phyloP scores from a whole-genome alignment of 2,329 filamentous ascomycete genomes.

The Microascus cirrosus region DNA sequence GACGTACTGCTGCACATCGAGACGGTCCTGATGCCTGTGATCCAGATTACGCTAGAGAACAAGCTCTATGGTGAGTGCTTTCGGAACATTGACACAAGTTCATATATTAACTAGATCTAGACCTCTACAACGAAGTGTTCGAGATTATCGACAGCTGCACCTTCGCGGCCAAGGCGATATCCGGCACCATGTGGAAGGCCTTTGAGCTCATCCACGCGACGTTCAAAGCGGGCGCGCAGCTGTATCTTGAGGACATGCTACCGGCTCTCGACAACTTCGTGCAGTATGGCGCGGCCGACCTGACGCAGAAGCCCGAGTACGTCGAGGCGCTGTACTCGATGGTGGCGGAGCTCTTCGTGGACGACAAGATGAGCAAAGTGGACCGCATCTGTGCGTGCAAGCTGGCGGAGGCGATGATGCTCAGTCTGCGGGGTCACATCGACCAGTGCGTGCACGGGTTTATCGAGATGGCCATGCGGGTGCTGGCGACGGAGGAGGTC shows the following conservation, averaged over 20 bases:
- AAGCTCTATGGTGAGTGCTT: conserved; percentile 68
- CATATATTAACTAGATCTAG: conserved; percentile 26
- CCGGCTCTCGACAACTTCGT: conserved; percentile 97
- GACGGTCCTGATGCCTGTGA: conserved; percentile 92
- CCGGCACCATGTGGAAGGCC: conserved; percentile 94
- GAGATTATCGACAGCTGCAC: conserved; percentile 99
- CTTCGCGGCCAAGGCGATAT: conserved; percentile 92
- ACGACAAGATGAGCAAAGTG: conserved; percentile 84
- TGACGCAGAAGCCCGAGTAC: conserved; percentile 77
- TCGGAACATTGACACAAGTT: neutral
- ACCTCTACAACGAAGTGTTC: conserved; percentile 96
- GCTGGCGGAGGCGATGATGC: conserved; percentile 92
- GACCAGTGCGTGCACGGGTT: conserved; percentile 85
- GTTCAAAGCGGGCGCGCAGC: conserved; percentile 92
- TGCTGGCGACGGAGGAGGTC: conserved; percentile 62
- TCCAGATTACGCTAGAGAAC: conserved; percentile 91
- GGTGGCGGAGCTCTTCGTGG: conserved; percentile 89
- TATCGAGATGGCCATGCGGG: conserved; percentile 77
- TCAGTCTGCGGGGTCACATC: conserved; percentile 80
- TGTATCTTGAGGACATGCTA: conserved; percentile 98
- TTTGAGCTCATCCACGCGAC: conserved; percentile 95
- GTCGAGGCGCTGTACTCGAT: conserved; percentile 83
- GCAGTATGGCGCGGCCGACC: conserved; percentile 72
- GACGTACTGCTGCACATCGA: conserved; percentile 92
- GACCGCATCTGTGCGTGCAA: conserved; percentile 97